These are phyloP conservation scores for Penicillium expansum DNA, from an alignment of 2,329 filamentous ascomycete genomes.

Conservation along the genomic window DNA sequence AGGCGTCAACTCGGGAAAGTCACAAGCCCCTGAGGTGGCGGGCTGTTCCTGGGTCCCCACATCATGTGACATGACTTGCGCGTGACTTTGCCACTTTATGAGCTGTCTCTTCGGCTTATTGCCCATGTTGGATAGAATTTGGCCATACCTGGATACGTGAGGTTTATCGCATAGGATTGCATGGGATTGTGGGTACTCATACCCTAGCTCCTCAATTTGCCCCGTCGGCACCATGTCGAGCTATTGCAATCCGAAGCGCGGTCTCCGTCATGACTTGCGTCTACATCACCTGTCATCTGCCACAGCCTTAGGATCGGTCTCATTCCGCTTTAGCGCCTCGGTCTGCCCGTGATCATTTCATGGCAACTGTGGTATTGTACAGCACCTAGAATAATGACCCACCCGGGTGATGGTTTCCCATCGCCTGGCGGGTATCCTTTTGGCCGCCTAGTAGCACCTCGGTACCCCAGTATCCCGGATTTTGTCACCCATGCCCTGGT, in stretches of 20 bases:
- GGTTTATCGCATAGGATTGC: background rate
- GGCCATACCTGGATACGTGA: background rate
- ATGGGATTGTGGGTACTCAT: background rate
- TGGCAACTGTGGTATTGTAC: background rate
- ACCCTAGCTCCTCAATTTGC: background rate
- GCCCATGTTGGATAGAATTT: background rate
- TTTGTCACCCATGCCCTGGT: background rate
- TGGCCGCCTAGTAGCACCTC: too few species aligned
- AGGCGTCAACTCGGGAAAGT: background rate
- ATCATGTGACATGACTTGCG: slow-evolving; percentile 10
- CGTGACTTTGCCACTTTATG: slow-evolving; percentile 11
- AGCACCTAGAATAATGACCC: background rate
- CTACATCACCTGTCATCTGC: slow-evolving; percentile 8
- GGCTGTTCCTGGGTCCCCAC: slow-evolving; percentile 3
- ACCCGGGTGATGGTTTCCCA: background rate
- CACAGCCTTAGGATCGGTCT: background rate
- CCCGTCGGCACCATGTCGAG: background rate
- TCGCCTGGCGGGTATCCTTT: too few species aligned
- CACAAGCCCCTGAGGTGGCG: slow-evolving; percentile 18
- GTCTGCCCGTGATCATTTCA: slow-evolving; percentile 2
- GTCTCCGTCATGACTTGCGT: background rate
- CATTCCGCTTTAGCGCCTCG: background rate
- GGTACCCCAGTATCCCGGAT: background rate
- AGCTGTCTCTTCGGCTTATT: background rate
- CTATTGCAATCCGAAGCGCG: slow-evolving; percentile 9